Conservation (phyloP, 176 grass and related monocot genomes). For the Eragrostis nindensis region DNA sequence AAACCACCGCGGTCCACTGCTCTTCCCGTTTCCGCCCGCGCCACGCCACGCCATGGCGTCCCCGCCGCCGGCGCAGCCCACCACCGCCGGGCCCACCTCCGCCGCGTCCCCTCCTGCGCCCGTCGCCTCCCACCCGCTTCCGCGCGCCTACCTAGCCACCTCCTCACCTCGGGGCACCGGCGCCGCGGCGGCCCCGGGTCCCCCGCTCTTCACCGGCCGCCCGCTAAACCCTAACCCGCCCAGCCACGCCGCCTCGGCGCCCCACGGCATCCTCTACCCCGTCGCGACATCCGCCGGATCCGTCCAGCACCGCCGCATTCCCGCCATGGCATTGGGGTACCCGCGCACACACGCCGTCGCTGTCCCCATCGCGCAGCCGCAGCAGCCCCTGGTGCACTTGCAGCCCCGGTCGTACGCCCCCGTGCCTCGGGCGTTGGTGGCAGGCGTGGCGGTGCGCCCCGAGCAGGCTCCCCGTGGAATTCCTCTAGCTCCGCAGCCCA, state of each 20-base stretch:
- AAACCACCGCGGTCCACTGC: not conserved
- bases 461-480: constrained; percentile 49
- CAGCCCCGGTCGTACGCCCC: constrained; percentile 37
- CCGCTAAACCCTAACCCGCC: constrained; percentile 55
- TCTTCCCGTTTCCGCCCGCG: constrained; percentile 29
- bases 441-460: constrained; percentile 17
- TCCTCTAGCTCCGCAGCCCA: constrained; percentile 44
- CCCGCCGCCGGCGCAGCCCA: constrained; percentile 31
- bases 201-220: constrained; percentile 44
- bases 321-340: constrained; percentile 17
- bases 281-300: not conserved
- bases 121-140: constrained; percentile 34
- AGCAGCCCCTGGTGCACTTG: constrained; percentile 28
- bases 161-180: constrained; percentile 25
- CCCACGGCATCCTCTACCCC: constrained; percentile 48
- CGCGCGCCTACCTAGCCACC: constrained; percentile 46
- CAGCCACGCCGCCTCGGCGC: constrained; percentile 4
- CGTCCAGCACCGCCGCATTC: constrained; percentile 31
- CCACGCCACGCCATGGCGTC: constrained; percentile 42
- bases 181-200: not conserved
- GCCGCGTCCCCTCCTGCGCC: constrained; percentile 26
- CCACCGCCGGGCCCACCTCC: constrained; percentile 14
- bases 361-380: constrained; percentile 29
- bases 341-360: constrained; percentile 49
- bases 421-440: constrained; percentile 30